Evolutionary conservation across 2,329 filamentous ascomycete species (phyloP), one percentile per base, ranked within the genome.

Genomic region (Acrocalymma vagum): DNA sequence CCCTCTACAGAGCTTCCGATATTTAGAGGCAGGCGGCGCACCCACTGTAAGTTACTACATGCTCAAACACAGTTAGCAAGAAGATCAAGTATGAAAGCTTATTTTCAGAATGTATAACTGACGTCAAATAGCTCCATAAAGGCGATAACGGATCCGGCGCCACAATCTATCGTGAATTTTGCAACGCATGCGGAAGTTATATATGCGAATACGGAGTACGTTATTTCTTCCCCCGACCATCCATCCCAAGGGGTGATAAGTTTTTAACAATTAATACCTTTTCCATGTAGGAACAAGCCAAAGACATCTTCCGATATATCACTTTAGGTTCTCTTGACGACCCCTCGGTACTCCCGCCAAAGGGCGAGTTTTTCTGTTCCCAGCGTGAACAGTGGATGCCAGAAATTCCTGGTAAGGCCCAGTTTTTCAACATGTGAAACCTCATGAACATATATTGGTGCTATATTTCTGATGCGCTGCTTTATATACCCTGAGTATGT

Each of bases 341-440:
- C 14, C 45, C 54, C 1, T 41, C 52, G 9, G 48, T 48, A 7
- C 44, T 66, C 14, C 55, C 58, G 22, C 62, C 60, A 6, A 63
- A 84, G 60, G 88, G 88, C 6, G 83, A 87, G 45, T 91, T 93
- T 69, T 95, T 85, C 68, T 95, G 88, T 67, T 86, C 44, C 17
- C 37, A 47, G 11, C 28, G 57, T 23, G 48, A 45, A 18, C 38
- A 21, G 6, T 60, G 60, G 59, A 39, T 62, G 40, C 57, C 55
- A 2, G 52, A 57, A 38, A 37, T 62, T 26, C 51, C 55, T 24
- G 47, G 59, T 47, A 51, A 45, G 45, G 25, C 42, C 13, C 38
- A 39, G 13, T 42, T 46, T 20, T 24, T 25, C 31, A 49, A 46
- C 9, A 9, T 17, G 16, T 31, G 13, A 31, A n/a, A n/a, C n/a